Evolutionary conservation across 768 basidiomycete genomes (phyloP).

Genomic region (Candolleomyces aberdarensis): DNA sequence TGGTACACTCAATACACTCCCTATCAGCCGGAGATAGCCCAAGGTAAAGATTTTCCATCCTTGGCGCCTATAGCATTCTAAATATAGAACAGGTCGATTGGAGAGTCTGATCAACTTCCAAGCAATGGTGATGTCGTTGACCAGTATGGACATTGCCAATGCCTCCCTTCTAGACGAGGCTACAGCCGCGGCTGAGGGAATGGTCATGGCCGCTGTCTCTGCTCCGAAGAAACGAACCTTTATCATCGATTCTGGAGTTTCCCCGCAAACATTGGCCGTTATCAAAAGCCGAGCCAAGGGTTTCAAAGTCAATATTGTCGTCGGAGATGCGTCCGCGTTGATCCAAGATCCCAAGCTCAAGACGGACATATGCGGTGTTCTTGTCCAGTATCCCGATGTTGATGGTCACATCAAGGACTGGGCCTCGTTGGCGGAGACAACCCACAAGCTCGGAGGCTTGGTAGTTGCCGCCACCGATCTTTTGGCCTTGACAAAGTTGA

Average conservation of each 20-base stretch:
- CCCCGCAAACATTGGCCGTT: slow-evolving; percentile 89
- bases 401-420: slow-evolving; percentile 82
- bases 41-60: slow-evolving; percentile 53
- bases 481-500: slow-evolving; percentile 87
- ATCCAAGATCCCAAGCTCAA: slow-evolving; percentile 52
- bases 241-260: slow-evolving; percentile 78
- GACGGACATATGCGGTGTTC: slow-evolving; percentile 75
- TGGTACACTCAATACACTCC: slow-evolving; percentile 99
- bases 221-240: slow-evolving; percentile 78
- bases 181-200: slow-evolving; percentile 92
- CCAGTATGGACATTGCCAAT: slow-evolving; percentile 93
- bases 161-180: slow-evolving; percentile 94
- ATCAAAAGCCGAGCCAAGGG: slow-evolving; percentile 89
- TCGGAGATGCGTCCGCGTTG: slow-evolving; percentile 56
- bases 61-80: slow-evolving; percentile 1
- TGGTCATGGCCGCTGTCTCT: slow-evolving; percentile 88
- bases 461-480: slow-evolving; percentile 90
- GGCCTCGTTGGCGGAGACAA: slow-evolving; percentile 54
- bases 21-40: slow-evolving; percentile 97
- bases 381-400: slow-evolving; percentile 94
- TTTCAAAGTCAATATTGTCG: slow-evolving; percentile 80
- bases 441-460: slow-evolving; percentile 76
- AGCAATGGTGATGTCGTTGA: slow-evolving; percentile 93
- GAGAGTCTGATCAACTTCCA: slow-evolving; percentile 97
- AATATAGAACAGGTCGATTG: slow-evolving; percentile 65